Conservation (phyloP, 805 yeast species). For the Wickerhamiella lipophila region DNA sequence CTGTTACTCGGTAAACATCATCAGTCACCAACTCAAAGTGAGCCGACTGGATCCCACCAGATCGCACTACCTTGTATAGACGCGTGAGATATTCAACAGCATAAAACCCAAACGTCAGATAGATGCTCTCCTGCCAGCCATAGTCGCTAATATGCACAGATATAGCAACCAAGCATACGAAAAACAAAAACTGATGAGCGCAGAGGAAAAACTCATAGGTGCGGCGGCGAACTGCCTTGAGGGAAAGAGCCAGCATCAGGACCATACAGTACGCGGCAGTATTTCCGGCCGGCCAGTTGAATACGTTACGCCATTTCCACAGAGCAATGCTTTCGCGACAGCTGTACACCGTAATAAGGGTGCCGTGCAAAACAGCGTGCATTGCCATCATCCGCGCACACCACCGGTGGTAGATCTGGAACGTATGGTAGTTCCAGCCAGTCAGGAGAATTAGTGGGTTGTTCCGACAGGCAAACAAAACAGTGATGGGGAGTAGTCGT, state of each 20-base stretch:
- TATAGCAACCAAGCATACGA: conserved; percentile 23
- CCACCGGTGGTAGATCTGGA: conserved; percentile 49
- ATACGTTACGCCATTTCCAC: conserved; percentile 24
- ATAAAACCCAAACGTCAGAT: conserved; percentile 55
- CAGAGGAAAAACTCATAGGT: conserved; percentile 47
- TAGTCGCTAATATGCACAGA: conserved; percentile 46
- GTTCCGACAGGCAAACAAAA: conserved; percentile 56
- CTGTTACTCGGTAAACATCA: conserved; percentile 28
- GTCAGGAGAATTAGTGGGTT: conserved; percentile 50
- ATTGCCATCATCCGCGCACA: conserved; percentile 36
- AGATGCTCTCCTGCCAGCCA: conserved; percentile 45
- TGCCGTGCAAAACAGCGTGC: conserved; percentile 36
- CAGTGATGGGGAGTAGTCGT: conserved; percentile 37
- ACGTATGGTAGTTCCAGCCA: conserved; percentile 50
- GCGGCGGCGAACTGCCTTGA: conserved; percentile 37
- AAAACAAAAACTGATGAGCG: conserved; percentile 31
- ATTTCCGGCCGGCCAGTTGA: conserved; percentile 34
- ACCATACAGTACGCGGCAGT: conserved; percentile 33
- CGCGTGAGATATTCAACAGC: conserved; percentile 49
- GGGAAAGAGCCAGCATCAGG: conserved; percentile 36
- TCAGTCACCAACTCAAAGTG: conserved; percentile 17
- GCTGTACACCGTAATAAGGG: conserved; percentile 24
- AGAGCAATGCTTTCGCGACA: conserved; percentile 18
- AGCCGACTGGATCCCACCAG: conserved; percentile 38
- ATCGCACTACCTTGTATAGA: conserved; percentile 38